Conservation (phyloP, 495 filamentous ascomycete species). For the Glutinoglossum americanum region DNA sequence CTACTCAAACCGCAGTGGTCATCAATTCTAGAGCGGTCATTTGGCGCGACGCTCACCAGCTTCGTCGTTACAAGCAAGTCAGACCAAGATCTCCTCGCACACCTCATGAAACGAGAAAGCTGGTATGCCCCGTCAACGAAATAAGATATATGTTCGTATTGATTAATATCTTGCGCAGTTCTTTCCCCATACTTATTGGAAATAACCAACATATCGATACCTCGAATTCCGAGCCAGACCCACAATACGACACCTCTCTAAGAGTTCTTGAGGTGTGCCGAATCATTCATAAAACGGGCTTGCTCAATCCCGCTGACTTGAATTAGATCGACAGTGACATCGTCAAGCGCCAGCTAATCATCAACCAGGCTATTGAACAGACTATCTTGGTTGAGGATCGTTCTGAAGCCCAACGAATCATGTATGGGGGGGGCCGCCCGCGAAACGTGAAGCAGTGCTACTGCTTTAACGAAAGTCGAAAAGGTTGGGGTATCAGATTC, state of each 20-base stretch:
- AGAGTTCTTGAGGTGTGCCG: slow-evolving; percentile 40
- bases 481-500: slow-evolving; percentile 41
- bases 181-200: slow-evolving; percentile 44
- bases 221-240: slow-evolving; percentile 47
- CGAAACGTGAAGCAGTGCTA: slow-evolving; percentile 55
- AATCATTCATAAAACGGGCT: neutral
- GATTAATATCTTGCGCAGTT: slow-evolving; percentile 14
- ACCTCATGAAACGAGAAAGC: slow-evolving; percentile 36
- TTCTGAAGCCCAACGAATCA: slow-evolving; percentile 39
- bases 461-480: slow-evolving; percentile 32
- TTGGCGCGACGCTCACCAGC: slow-evolving; percentile 39
- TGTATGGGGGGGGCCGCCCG: slow-evolving; percentile 39
- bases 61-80: slow-evolving; percentile 62
- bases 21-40: slow-evolving; percentile 50
- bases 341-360: slow-evolving; percentile 62
- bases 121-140: slow-evolving; percentile 19
- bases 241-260: slow-evolving; percentile 50
- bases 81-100: slow-evolving; percentile 40
- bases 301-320: neutral
- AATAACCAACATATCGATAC: slow-evolving; percentile 36
- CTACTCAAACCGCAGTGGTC: slow-evolving; percentile 67
- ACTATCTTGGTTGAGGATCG: slow-evolving; percentile 51
- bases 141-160: neutral
- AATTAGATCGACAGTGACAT: slow-evolving; percentile 50
- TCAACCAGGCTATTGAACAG: slow-evolving; percentile 68